Conservation (phyloP, 371 early-diverging fungal genomes). For the Mortierella sp. region DNA sequence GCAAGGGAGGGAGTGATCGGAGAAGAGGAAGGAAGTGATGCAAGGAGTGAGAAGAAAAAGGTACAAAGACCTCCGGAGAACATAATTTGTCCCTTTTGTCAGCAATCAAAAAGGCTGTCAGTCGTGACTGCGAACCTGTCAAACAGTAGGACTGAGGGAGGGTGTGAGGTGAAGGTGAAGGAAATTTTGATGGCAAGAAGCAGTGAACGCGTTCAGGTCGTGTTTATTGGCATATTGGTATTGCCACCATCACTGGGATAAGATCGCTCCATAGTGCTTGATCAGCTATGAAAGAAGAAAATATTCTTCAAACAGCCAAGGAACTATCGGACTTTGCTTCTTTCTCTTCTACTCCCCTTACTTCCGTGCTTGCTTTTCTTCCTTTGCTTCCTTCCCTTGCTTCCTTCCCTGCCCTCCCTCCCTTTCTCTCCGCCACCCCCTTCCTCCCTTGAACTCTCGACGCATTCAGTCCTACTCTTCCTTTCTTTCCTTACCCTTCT, state of each 20-base stretch:
- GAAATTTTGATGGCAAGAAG: too few species aligned
- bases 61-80: neutral
- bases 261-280: too few species aligned
- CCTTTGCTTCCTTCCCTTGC: neutral
- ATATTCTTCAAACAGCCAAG: neutral
- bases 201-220: too few species aligned
- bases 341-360: neutral
- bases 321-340: neutral
- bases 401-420: neutral
- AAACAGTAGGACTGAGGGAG: neutral
- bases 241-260: too few species aligned
- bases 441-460: neutral
- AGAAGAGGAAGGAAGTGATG: neutral
- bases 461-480: neutral
- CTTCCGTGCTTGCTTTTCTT: neutral
- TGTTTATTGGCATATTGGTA: too few species aligned
- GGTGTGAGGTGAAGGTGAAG: too few species aligned
- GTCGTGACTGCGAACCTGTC: conserved; percentile 14
- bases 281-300: neutral
- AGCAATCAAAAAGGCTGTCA: neutral
- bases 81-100: neutral
- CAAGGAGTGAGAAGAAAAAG: neutral
- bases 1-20: neutral
- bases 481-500: neutral
- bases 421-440: neutral